Percentiles rank a stretch among this genome's conserved stretches.
These are phyloP conservation scores for Zymoseptoria pseudotritici DNA, from an alignment of 2,329 filamentous ascomycete species.

Conservation along the genomic window DNA sequence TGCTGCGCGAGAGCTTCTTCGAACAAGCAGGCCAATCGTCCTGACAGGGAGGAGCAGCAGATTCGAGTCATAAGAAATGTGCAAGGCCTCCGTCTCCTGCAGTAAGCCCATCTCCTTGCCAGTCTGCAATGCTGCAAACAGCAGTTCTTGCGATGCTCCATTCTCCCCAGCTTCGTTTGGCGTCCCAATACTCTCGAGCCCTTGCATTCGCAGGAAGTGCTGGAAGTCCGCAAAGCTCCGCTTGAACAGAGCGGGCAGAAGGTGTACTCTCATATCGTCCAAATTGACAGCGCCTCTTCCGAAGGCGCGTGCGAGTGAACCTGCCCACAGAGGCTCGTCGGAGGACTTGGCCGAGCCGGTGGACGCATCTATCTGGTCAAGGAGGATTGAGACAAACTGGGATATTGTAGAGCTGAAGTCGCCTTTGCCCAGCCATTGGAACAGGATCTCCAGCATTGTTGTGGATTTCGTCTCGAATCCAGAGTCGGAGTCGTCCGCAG, in stretches of 20 bases:
- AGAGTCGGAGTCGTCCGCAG: neutral
- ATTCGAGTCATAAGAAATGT: slow-evolving; percentile 15
- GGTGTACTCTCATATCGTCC: slow-evolving; percentile 37
- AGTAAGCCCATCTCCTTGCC: slow-evolving; percentile 43
- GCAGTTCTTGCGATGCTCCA: slow-evolving; percentile 11
- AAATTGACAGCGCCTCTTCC: slow-evolving; percentile 4
- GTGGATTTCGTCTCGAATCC: neutral
- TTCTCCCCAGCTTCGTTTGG: neutral
- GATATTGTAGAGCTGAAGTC: slow-evolving; percentile 29
- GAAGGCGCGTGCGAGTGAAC: slow-evolving; percentile 16
- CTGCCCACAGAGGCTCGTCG: slow-evolving; percentile 15
- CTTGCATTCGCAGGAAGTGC: slow-evolving; percentile 34
- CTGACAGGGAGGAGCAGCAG: slow-evolving; percentile 49
- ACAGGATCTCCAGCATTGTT: slow-evolving; percentile 11
- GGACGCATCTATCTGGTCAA: slow-evolving; percentile 26
- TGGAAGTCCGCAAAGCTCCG: slow-evolving; percentile 34
- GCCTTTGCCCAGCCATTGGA: slow-evolving; percentile 29
- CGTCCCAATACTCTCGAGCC: slow-evolving; percentile 25
- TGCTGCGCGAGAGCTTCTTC: slow-evolving; percentile 40
- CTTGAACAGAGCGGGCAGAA: slow-evolving; percentile 43
- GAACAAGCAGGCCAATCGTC: slow-evolving; percentile 33
- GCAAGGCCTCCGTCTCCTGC: slow-evolving; percentile 26
- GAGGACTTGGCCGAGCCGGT: neutral
- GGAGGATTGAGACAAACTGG: slow-evolving; percentile 22
- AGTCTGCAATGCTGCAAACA: slow-evolving; percentile 34